Evolutionary conservation across 495 filamentous ascomycete species (phyloP).

Genomic region (Aspergillus mulundensis): DNA sequence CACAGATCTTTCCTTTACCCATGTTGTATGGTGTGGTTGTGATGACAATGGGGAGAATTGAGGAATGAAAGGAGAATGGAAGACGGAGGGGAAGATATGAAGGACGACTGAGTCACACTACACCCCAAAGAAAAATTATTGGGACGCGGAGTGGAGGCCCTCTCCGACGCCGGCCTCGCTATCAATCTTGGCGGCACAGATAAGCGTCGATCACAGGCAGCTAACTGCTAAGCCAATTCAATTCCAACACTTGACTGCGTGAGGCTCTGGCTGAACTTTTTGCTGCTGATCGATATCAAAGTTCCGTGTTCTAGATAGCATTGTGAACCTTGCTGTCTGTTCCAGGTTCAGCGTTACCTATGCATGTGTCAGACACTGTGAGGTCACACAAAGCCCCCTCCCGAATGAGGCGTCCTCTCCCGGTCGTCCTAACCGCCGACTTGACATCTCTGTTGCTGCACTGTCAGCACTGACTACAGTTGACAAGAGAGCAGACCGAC

Average conservation of each 20-base stretch:
- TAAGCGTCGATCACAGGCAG: slow-evolving; percentile 2
- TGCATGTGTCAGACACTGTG: too few relatives aligned
- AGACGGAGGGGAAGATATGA: slow-evolving; percentile 13
- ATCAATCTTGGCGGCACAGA: slow-evolving; percentile 1
- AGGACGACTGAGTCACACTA: slow-evolving; percentile 29
- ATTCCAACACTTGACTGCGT: background rate
- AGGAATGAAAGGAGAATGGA: slow-evolving; percentile 9
- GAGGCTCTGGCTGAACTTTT: background rate
- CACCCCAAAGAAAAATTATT: slow-evolving; percentile 25
- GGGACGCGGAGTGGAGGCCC: slow-evolving; percentile 3
- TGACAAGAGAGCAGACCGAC: too few relatives aligned
- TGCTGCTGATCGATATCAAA: background rate
- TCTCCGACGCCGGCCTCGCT: background rate
- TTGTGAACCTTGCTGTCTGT: too few relatives aligned
- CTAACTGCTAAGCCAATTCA: background rate
- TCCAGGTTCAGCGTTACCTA: too few relatives aligned
- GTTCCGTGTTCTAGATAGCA: too few relatives aligned
- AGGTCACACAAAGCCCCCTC: too few relatives aligned
- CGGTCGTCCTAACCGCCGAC: too few relatives aligned
- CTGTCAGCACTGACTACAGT: too few relatives aligned
- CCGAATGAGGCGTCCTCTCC: too few relatives aligned
- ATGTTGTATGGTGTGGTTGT: slow-evolving; percentile 14
- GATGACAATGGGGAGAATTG: background rate
- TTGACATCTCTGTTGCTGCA: too few relatives aligned
- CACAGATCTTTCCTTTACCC: slow-evolving; percentile 29